Percentiles rank a stretch among this genome's conserved stretches.
Conservation (phyloP, 2,329 filamentous ascomycete species). For the Penicillium sp. region DNA sequence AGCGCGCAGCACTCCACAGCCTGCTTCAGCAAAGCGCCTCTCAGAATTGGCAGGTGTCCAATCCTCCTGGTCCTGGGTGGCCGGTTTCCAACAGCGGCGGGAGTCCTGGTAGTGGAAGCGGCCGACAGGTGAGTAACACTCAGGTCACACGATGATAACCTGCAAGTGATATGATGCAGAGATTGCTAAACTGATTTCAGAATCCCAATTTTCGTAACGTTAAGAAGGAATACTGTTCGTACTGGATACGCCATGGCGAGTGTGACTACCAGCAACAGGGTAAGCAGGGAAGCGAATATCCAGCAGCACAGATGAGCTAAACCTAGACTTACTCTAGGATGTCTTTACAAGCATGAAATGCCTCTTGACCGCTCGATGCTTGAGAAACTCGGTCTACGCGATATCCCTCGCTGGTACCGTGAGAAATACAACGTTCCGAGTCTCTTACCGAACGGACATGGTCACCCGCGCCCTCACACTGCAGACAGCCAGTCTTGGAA, state of each 20-base stretch:
- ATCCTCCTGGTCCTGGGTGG: conserved; percentile 21
- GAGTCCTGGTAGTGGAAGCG: conserved; percentile 16
- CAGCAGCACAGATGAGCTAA: conserved; percentile 9
- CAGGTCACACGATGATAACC: neutral
- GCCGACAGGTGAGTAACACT: conserved; percentile 28
- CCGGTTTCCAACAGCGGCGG: conserved; percentile 22
- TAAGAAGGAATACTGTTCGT: conserved; percentile 81
- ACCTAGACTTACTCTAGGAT: conserved; percentile 55
- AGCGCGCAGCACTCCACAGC: conserved; percentile 29
- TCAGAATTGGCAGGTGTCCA: conserved; percentile 25
- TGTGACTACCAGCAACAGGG: conserved; percentile 84
- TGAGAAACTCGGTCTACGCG: conserved; percentile 68
- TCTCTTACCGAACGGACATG: conserved; percentile 29
- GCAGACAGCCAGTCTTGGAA: conserved; percentile 20
- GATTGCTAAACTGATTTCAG: conserved; percentile 18
- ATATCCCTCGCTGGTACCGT: conserved; percentile 62
- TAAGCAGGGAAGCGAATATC: conserved; percentile 20
- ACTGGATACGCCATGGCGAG: conserved; percentile 85
- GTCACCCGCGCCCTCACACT: conserved; percentile 22
- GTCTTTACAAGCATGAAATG: conserved; percentile 91
- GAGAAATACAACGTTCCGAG: conserved; percentile 49
- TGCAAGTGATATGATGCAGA: neutral
- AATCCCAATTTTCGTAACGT: conserved; percentile 19
- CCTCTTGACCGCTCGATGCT: conserved; percentile 71
- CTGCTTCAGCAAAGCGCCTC: conserved; percentile 27